A percentile compares a stretch with the other conserved stretches of the same genome.
Conservation (phyloP, 257 asterid species). For the Scutellaria baicalensis region DNA sequence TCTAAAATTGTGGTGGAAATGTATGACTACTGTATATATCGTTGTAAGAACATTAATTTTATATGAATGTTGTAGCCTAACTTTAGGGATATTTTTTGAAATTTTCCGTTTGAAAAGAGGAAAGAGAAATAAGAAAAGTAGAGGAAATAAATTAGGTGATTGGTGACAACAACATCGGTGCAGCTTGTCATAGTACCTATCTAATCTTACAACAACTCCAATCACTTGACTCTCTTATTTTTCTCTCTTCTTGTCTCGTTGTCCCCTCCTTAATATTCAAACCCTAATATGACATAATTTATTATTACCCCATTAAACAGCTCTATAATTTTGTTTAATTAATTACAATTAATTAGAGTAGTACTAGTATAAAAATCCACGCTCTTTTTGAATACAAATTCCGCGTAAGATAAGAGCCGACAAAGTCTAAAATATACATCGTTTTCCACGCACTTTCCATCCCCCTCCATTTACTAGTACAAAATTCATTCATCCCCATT, state of each 20-base stretch:
- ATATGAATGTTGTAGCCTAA: too few relatives aligned
- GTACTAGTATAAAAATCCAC: background rate
- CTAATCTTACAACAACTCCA: constrained; percentile 22
- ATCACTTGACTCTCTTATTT: constrained; percentile 12
- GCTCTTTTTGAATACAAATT: background rate
- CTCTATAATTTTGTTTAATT: too few relatives aligned
- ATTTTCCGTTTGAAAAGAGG: too few relatives aligned
- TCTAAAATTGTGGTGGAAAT: too few relatives aligned
- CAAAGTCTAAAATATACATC: constrained; percentile 16
- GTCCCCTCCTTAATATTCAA: constrained; percentile 13
- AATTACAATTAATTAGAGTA: too few relatives aligned
- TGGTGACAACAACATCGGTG: constrained; percentile 3
- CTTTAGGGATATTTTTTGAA: too few relatives aligned
- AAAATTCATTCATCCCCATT: constrained; percentile 8
- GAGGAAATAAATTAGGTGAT: constrained; percentile 11
- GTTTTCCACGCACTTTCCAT: constrained; percentile 29
- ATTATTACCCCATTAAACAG: too few relatives aligned
- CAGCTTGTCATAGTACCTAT: background rate
- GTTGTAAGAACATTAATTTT: too few relatives aligned
- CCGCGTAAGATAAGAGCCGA: constrained; percentile 31
- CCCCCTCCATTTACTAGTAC: background rate
- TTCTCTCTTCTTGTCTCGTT: constrained; percentile 11
- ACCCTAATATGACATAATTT: too few relatives aligned
- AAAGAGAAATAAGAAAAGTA: background rate
- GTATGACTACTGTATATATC: too few relatives aligned